Evolutionary conservation across 2,329 filamentous ascomycete genomes (phyloP), one percentile per base, ranked within the genome.

Genomic region (Colletotrichum sojae): DNA sequence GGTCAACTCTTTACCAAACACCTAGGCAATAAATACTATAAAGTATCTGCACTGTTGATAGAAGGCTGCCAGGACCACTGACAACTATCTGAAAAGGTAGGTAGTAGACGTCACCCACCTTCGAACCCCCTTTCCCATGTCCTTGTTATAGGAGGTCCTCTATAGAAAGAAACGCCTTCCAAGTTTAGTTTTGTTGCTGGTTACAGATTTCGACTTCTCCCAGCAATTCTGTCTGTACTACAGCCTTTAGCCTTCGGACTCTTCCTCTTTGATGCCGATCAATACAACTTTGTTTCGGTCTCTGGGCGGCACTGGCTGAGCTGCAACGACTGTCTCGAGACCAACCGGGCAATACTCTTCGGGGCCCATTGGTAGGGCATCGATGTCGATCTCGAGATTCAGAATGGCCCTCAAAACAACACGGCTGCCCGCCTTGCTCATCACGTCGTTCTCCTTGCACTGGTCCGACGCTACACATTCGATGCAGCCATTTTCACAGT

Each of bases 401-500:
- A 98, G 78, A 63, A 98, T 77, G 71, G 88, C 89, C 80, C 91
- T 92, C 66, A 98, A 81, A 36, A 98, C 90, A 25, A 98, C 94
- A 64, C 89, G 89, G 8, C 92, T 91, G 0, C 95, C 95, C 0
- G 92, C 93, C 80, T 98, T 98, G 76, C 93, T 96, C 92, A 98
- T 96, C 10, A 98, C 94, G 75, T 93, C 89, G 77, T 98, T 98
- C 79, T 97, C 90, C 78, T 92, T 94, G 79, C 96, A 98, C 63
- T 89, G 82, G 78, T 97, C 93, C 71, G 91, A 92, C 71, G 92
- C 94, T 51, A 97, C 94, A 79, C 96, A 99, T 79, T 97, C 95
- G 22, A 95, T 82, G 79, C 96, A 98, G 0, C 96, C 96, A 67
- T 92, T 88, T 12, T 89, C 80, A 76, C 95, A 98, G 46, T 85